A percentile compares a stretch with the other conserved stretches of the same genome.
Conservation (phyloP, 2,329 filamentous ascomycete species). For the Bipolaris sorokiniana region DNA sequence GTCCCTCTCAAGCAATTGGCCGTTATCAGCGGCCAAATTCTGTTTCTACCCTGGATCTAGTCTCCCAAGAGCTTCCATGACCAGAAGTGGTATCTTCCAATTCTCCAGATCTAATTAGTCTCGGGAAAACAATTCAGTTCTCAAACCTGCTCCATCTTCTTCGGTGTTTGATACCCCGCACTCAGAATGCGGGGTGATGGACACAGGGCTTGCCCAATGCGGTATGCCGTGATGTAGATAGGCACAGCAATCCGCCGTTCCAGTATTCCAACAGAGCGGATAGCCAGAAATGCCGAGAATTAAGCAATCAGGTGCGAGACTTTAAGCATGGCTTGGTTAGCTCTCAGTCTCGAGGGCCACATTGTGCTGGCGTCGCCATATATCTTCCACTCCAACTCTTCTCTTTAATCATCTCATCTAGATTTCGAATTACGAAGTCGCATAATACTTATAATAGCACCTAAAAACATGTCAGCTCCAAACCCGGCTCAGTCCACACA, state of each 20-base stretch:
- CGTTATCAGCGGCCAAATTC: neutral
- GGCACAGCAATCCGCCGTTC: constrained; percentile 16
- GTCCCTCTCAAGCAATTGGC: neutral
- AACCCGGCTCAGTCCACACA: constrained; percentile 25
- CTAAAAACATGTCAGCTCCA: constrained; percentile 6
- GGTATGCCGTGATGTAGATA: constrained; percentile 24
- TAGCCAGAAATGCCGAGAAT: neutral
- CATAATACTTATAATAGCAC: neutral
- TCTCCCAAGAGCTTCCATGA: neutral
- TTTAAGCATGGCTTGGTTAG: neutral
- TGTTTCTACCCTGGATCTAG: neutral
- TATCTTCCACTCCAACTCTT: constrained; percentile 1
- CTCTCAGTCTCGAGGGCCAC: neutral
- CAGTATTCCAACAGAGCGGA: constrained; percentile 10
- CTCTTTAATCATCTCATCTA: constrained; percentile 2
- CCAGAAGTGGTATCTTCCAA: neutral
- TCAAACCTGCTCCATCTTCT: neutral
- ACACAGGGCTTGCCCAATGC: constrained; percentile 25
- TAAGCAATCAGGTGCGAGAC: constrained; percentile 4
- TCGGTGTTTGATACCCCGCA: constrained; percentile 24
- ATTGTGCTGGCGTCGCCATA: neutral
- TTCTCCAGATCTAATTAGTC: neutral
- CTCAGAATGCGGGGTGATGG: constrained; percentile 31
- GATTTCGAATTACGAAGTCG: neutral
- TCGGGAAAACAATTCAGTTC: neutral